phyloP scores from a whole-genome alignment of 129 eudicot genomes.

The Tagetes patula region DNA sequence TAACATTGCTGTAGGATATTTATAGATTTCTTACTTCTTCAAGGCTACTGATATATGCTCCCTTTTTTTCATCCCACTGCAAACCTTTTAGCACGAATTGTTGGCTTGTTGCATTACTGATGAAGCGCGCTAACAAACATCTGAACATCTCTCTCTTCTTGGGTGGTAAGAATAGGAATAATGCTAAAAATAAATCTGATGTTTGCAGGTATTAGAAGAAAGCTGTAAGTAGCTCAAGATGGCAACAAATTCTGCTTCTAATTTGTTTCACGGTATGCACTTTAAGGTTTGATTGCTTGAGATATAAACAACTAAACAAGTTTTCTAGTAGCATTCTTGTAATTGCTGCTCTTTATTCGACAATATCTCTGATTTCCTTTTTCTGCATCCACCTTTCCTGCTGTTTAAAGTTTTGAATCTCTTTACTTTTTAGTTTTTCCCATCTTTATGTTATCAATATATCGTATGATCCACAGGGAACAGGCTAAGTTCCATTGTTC shows the following conservation, averaged over 20 bases:
- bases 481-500: slow-evolving; percentile 13
- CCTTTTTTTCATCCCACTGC: not conserved
- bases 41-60: not conserved
- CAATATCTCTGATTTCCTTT: not conserved
- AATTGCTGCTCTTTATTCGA: not conserved
- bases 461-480: not conserved
- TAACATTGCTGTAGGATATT: not conserved
- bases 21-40: not conserved
- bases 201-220: slow-evolving; percentile 23
- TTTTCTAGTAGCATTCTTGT: slow-evolving; percentile 8
- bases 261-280: slow-evolving; percentile 21
- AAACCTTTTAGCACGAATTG: not conserved
- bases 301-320: not conserved
- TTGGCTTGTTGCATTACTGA: not conserved
- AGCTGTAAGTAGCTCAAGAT: slow-evolving; percentile 24
- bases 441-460: not conserved
- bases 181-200: not conserved
- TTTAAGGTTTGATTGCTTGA: slow-evolving; percentile 20
- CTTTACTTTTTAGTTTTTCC: not conserved
- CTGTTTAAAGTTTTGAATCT: not conserved
- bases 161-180: slow-evolving; percentile 11
- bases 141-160: not conserved
- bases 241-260: slow-evolving; percentile 30
- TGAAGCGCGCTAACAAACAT: not conserved
- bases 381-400: not conserved